Conservation (phyloP, 169 alveolate genomes). For the Cyclospora cayetanensis region DNA sequence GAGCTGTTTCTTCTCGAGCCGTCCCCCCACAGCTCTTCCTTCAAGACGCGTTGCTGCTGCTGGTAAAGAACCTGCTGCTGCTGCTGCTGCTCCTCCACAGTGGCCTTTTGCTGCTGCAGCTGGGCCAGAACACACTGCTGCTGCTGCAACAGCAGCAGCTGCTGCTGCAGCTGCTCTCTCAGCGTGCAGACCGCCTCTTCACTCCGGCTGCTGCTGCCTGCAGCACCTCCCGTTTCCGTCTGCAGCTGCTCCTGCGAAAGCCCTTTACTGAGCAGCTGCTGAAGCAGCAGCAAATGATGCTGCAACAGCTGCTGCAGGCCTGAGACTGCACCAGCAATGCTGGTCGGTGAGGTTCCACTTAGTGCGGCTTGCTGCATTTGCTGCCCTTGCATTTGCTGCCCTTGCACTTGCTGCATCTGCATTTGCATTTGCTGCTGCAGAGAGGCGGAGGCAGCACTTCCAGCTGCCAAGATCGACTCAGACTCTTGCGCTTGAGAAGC, state of each 20-base stretch:
- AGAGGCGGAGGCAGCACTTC: not conserved
- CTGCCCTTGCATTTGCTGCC: constrained; percentile 6
- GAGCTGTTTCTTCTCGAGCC: not conserved
- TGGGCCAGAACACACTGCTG: not conserved
- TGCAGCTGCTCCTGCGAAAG: not conserved
- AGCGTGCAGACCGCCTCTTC: not conserved
- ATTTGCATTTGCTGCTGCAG: not conserved
- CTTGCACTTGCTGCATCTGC: not conserved
- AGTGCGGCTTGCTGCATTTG: not conserved
- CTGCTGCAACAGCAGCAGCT: not conserved
- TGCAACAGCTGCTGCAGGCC: constrained; percentile 14
- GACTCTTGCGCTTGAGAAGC: not conserved
- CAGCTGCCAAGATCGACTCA: too few relatives aligned
- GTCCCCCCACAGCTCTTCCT: not conserved
- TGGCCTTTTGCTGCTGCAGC: not conserved
- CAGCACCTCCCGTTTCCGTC: constrained; percentile 6
- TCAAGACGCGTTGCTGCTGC: not conserved
- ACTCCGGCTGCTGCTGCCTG: not conserved
- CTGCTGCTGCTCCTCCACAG: not conserved
- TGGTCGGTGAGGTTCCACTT: not conserved
- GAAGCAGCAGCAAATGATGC: constrained; percentile 8
- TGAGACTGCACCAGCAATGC: constrained; percentile 1
- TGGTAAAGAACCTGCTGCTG: not conserved
- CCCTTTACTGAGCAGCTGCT: not conserved
- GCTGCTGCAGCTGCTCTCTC: not conserved